Base-by-base conservation (phyloP, 2,329 filamentous ascomycete genomes). In the Talaromyces sp. region DNA sequence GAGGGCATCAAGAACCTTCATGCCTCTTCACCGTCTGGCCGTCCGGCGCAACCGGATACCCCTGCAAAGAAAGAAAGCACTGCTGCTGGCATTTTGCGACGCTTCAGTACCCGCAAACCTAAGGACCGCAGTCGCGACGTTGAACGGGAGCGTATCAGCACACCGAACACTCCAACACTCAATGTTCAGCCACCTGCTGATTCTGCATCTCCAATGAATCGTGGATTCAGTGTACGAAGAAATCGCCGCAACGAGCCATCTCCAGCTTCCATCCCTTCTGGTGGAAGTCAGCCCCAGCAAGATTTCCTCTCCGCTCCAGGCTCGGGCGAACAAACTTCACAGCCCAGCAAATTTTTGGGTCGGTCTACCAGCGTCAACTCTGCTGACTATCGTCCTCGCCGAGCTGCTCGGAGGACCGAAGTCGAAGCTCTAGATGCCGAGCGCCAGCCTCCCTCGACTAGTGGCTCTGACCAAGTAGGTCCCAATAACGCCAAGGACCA, bases 291-390 rank as follows among this genome's bases (percentile, higher is more conserved):
- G 65, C 83, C 86, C 30, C 88, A 91, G 60, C 85, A 87, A 54
- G 90, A 93, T 54, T 80, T 95, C 13, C 81, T 96, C 11, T 88
- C 87, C 54, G 89, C 91, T 14, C n/a, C 33, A 6, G 80, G 82
- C 19, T 29, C 45, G 22, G 22, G 20, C 17, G 86, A 85, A 35
- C 83, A 71, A 48, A 75, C 76, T 44, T 79, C 85, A 17, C 82
- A 83, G 40, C 82, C 82, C 48, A 86, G 83, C 43, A 88, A 88
- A 61, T 86, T 86, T 9, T 78, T 97, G 16, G 90, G 90, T 32
- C 84, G 93, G 57, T 96, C 91, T 6, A 91, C 93, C 8, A 97
- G 92, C 67, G 92, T 97, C 49, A 96, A 92, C 66, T 94, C 90
- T 2, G 90, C 88, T 24, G 91, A 96, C 57, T 86, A 90, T 55